Evolutionary conservation across 495 filamentous ascomycete genomes (phyloP).

Genomic region (Ramalina intermedia): DNA sequence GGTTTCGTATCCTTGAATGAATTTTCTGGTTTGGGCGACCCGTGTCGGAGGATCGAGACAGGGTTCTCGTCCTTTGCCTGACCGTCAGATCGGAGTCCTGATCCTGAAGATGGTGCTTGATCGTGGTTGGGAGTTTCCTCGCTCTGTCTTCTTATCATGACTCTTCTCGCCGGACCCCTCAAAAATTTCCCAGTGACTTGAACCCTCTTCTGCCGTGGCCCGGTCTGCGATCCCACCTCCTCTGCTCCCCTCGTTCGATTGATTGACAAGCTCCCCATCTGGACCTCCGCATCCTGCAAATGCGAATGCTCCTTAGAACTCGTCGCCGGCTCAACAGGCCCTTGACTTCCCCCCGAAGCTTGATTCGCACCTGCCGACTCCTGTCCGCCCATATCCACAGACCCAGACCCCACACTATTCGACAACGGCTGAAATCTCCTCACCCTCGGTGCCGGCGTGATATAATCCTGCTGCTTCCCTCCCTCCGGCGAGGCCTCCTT

Average conservation of each 20-base stretch:
- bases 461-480: slow-evolving; percentile 33
- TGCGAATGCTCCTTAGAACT: slow-evolving; percentile 17
- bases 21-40: background rate
- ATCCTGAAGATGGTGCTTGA: slow-evolving; percentile 7
- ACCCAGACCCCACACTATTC: background rate
- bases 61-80: background rate
- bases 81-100: background rate
- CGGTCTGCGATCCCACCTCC: slow-evolving; percentile 47
- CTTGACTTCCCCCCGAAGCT: slow-evolving; percentile 27
- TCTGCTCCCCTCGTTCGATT: slow-evolving; percentile 33
- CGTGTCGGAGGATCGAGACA: background rate
- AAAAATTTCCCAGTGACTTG: slow-evolving; percentile 59
- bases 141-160: slow-evolving; percentile 52
- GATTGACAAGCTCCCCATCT: slow-evolving; percentile 25
- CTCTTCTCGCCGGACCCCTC: slow-evolving; percentile 59
- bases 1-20: slow-evolving; percentile 2
- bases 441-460: slow-evolving; percentile 50
- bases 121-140: slow-evolving; percentile 38
- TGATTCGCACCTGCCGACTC: slow-evolving; percentile 24
- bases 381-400: background rate
- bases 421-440: slow-evolving; percentile 35
- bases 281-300: slow-evolving; percentile 26
- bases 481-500: slow-evolving; percentile 13
- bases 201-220: slow-evolving; percentile 58
- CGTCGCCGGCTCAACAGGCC: slow-evolving; percentile 22